phyloP scores from a whole-genome alignment of 2,329 filamentous ascomycete species.

The Fusarium haematococcum region DNA sequence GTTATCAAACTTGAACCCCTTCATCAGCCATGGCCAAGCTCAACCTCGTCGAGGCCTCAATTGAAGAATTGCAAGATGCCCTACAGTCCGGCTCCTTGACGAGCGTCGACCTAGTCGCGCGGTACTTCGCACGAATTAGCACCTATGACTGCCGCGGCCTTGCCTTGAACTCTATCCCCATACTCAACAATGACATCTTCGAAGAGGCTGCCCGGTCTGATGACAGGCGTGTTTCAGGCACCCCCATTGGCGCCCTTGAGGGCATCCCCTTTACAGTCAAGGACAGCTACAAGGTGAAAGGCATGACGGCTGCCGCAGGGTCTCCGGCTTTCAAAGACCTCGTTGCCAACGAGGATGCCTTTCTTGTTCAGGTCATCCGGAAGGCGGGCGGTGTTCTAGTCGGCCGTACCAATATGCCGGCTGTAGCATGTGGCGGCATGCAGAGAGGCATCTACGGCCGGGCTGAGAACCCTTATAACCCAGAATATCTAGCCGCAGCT shows the following conservation, averaged over 20 bases:
- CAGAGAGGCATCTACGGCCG: constrained; percentile 68
- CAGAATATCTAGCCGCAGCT: constrained; percentile 63
- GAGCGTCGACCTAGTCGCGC: constrained; percentile 44
- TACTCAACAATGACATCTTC: not conserved
- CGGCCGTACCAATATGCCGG: constrained; percentile 67
- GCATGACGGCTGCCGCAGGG: constrained; percentile 64
- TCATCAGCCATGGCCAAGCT: constrained; percentile 6
- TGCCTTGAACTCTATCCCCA: constrained; percentile 10
- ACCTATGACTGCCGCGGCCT: constrained; percentile 39
- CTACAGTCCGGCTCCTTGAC: constrained; percentile 34
- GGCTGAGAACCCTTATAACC: constrained; percentile 67
- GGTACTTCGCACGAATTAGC: constrained; percentile 41
- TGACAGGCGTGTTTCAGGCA: constrained; percentile 23
- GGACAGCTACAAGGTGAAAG: constrained; percentile 66
- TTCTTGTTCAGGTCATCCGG: constrained; percentile 53
- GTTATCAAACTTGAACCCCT: not conserved
- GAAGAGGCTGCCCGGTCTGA: not conserved
- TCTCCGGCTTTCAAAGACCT: constrained; percentile 65
- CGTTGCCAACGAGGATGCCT: constrained; percentile 63
- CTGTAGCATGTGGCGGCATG: constrained; percentile 69
- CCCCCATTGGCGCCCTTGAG: constrained; percentile 51
- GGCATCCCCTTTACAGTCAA: constrained; percentile 69
- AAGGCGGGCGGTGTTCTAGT: constrained; percentile 29
- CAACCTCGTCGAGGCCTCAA: constrained; percentile 41
- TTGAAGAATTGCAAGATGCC: constrained; percentile 42